Base-by-base conservation (phyloP, 2,329 filamentous ascomycete genomes). In the Aspergillus proliferans region DNA sequence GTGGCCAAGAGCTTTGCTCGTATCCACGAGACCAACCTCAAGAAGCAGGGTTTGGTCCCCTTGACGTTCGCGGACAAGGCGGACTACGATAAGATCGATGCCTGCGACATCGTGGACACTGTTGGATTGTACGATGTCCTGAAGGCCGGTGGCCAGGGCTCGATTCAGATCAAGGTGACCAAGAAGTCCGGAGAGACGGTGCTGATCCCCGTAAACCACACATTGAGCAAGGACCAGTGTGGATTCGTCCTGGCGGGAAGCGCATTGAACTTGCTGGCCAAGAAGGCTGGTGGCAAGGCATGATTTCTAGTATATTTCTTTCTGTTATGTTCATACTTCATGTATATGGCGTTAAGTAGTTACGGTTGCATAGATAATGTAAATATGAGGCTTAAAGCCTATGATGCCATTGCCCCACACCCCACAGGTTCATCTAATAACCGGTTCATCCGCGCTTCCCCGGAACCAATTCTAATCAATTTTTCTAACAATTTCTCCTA, bases 21-120 rank as follows among this genome's bases (percentile, higher is more conserved):
- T 47, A 95, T 95, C 66, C 90, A 95, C 75, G 90, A 95, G 78
- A 95, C 90, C 26, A 95, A 95, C 69, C 75, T 95, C 58, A 95
- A 95, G 83, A 95, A 95, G 76, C 93, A 98, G 75, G 93, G 93
- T 54, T 87, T 98, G 30, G 89, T 98, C 41, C 93, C 93, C 2
- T 77, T 98, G 61, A 96, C 89, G 0, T 95, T 98, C 65, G 88
- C 76, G 42, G 79, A 95, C 69, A 90, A 94, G 72, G 79, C 81
- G 18, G 93, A 97, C 70, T 97, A 96, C 67, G 88, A 93, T 63
- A 74, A 76, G 54, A 87, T 98, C 55, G 76, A 81, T 46, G 90
- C 91, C 0, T 88, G 90, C 55, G 93, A 98, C 67, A 77, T 84
- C 60, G 87, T 97, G 21, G 76, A 77, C 52, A 97, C 92, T 0